Evolutionary conservation across 345 rosid species (phyloP).

Genomic region (Eutrema yunnanense): DNA sequence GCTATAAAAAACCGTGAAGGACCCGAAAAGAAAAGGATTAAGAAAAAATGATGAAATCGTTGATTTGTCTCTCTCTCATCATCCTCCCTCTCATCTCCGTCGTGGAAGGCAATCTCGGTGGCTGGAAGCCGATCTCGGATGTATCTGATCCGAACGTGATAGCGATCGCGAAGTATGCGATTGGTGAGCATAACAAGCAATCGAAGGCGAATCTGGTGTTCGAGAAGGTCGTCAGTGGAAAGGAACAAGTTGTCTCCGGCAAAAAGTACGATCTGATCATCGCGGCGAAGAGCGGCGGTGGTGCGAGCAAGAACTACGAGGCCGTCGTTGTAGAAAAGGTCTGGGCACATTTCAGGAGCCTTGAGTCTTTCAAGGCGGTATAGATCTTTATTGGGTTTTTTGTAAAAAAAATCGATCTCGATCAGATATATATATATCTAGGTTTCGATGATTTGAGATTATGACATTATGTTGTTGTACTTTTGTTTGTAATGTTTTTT

Average conservation of each 20-base stretch:
- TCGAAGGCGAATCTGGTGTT: constrained; percentile 23
- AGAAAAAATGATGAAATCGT: constrained; percentile 15
- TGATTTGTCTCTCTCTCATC: constrained; percentile 20
- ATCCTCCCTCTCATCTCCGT: constrained; percentile 16
- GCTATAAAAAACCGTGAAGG: neutral
- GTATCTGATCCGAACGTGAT: constrained; percentile 30
- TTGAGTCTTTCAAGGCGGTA: constrained; percentile 12
- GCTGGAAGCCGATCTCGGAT: constrained; percentile 38
- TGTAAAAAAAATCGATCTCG: neutral
- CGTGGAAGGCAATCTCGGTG: constrained; percentile 24
- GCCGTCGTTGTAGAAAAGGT: constrained; percentile 53
- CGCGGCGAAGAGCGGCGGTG: constrained; percentile 21
- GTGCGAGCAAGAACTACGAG: constrained; percentile 19
- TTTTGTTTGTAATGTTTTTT: too few relatives aligned
- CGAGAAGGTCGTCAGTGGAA: constrained; percentile 37
- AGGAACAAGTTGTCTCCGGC: constrained; percentile 47
- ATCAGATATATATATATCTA: neutral
- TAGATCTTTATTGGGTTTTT: constrained; percentile 1
- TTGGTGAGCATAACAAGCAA: constrained; percentile 36
- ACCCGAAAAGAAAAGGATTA: neutral
- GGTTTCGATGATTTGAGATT: neutral
- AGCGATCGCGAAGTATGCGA: constrained; percentile 36
- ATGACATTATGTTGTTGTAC: neutral
- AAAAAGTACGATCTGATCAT: constrained; percentile 42
- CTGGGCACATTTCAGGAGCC: constrained; percentile 27